A percentile compares a stretch with the other conserved stretches of the same genome.
Evolutionary conservation across 768 basidiomycete species (phyloP).

Genomic region (Hygrocybe coccinea): DNA sequence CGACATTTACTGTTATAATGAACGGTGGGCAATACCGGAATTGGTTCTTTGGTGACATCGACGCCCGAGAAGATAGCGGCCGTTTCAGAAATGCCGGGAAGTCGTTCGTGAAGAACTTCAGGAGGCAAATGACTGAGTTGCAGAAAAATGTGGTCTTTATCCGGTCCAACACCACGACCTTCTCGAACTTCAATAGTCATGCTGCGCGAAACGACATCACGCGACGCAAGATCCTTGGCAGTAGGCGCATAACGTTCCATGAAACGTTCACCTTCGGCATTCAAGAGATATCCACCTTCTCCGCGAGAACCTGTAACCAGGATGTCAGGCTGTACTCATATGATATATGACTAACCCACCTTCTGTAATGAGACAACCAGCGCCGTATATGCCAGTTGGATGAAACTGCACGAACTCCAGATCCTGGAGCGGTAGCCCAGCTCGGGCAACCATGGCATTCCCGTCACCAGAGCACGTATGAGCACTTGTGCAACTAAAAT

Average conservation of each 20-base stretch:
- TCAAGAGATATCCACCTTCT: constrained; percentile 97
- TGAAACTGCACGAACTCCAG: constrained; percentile 99
- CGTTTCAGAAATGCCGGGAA: constrained; percentile 99
- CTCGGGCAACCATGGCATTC: constrained; percentile 96
- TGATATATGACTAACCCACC: constrained; percentile 42
- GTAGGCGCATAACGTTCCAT: constrained; percentile 99
- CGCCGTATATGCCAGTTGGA: constrained; percentile 98
- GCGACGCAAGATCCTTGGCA: constrained; percentile 98
- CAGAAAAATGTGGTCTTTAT: constrained; percentile 95
- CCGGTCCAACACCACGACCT: constrained; percentile 96
- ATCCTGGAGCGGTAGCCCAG: constrained; percentile 95
- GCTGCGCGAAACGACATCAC: constrained; percentile 97
- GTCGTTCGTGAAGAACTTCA: constrained; percentile 90
- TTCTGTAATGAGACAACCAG: constrained; percentile 98
- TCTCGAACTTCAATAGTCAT: constrained; percentile 99
- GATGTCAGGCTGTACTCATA: background rate
- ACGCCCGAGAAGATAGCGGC: constrained; percentile 98
- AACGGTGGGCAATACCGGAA: constrained; percentile 96
- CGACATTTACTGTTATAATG: constrained; percentile 88
- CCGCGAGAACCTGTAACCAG: constrained; percentile 79
- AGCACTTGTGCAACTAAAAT: constrained; percentile 98
- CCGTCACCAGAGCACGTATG: constrained; percentile 99
- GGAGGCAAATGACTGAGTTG: constrained; percentile 97
- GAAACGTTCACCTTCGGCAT: constrained; percentile 98
- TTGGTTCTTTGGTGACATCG: constrained; percentile 99